phyloP scores from a whole-genome alignment of 1,284 basidiomycete genomes.

The Ceratobasidium sp. region DNA sequence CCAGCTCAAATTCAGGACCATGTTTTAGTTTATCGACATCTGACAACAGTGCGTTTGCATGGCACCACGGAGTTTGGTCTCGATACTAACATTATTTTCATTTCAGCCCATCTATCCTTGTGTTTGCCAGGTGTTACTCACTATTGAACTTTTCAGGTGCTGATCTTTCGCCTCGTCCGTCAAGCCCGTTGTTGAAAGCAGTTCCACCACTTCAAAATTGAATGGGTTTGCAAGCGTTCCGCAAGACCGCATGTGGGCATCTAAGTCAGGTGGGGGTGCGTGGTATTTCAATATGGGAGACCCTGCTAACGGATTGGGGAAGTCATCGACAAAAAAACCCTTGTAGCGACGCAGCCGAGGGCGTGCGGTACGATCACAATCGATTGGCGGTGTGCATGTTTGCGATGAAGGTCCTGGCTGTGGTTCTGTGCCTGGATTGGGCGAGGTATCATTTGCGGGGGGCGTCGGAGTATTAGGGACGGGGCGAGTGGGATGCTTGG shows the following conservation, averaged over 20 bases:
- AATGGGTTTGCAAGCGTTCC: not conserved
- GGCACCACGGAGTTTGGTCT: not conserved
- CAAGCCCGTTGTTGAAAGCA: conserved; percentile 9
- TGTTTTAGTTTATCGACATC: conserved; percentile 1
- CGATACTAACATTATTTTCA: conserved; percentile 4
- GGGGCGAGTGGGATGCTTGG: too few species aligned
- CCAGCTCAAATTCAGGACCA: not conserved
- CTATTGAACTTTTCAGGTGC: too few species aligned
- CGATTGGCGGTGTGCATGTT: not conserved
- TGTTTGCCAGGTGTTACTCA: not conserved
- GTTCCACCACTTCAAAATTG: conserved; percentile 11
- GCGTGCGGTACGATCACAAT: not conserved
- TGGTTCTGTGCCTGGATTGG: not conserved
- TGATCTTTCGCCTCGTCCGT: too few species aligned
- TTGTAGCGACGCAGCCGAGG: not conserved
- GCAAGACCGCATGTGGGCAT: too few species aligned
- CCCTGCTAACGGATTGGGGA: conserved; percentile 12
- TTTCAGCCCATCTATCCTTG: not conserved
- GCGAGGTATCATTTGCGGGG: not conserved
- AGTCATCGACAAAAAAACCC: too few species aligned
- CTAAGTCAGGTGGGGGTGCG: not conserved
- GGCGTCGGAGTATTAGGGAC: not conserved
- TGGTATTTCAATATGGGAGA: not conserved
- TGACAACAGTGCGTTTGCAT: not conserved
- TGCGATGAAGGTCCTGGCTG: not conserved